Base-by-base conservation (phyloP, 2,329 filamentous ascomycete species). In the Fusarium incarnatum region DNA sequence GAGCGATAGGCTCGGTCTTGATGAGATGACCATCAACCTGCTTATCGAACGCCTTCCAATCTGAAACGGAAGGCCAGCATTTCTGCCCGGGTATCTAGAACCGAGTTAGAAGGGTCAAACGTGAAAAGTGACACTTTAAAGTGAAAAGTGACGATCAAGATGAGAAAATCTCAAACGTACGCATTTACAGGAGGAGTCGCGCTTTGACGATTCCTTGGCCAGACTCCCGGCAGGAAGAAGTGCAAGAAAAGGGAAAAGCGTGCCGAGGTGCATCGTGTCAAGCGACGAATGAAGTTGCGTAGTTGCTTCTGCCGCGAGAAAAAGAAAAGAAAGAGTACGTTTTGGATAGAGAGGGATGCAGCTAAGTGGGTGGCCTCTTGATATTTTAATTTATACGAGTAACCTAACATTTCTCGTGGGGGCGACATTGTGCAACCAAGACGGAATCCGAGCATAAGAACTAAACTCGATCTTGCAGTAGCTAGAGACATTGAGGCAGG, bases 1-100 rank as follows among this genome's bases (percentile, higher is more conserved):
- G 45, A 2, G 67, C 67, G 8, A 70, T 67, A 22, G 67, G 67
- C 41, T 70, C 46, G 2, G 52, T 59, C 42, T 70, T 70, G 37
- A 70, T 56, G 30, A 70, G 67, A 20, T 9, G 11, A 3, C 62
- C 54, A 6, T 49, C n/a, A 9, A 70, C 22, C 8, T 64, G 9
- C 6, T 18, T 20, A 5, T 56, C 9, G 1, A 70, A 70, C 1
- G 48, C 18, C 11, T 27, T 34, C 67, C 67, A 70, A 22, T 70
- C 57, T 4, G 37, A 9, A 2, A 25, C 11, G 3, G 42, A 64
- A 4, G 67, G 67, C 67, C 67, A 70, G 45, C 67, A 70, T n/a
- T 27, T 47, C 42, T 70, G 48, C 4, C 67, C 67, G 11, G 67
- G 67, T 11, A 50, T 41, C 67, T 70, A 10, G 8, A 3, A 27